Evolutionary conservation across 2,329 filamentous ascomycete species (phyloP).

Genomic region (Verticillium dahliae): DNA sequence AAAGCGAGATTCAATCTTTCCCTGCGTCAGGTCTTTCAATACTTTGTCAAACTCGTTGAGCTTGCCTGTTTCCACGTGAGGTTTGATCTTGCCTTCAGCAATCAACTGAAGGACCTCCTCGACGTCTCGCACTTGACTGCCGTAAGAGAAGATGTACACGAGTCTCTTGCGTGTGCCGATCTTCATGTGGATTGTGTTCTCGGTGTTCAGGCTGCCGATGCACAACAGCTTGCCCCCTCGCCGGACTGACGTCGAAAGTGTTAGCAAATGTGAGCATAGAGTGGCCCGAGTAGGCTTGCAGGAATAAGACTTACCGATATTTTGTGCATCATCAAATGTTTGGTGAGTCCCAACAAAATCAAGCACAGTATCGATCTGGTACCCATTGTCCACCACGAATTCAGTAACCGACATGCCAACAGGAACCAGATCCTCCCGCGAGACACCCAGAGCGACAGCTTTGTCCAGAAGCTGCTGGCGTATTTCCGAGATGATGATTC

Average conservation of each 20-base stretch:
- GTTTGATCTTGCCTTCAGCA: conserved; percentile 21
- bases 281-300: background rate
- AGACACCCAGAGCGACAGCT: conserved; percentile 20
- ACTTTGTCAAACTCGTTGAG: conserved; percentile 25
- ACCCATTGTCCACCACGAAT: conserved; percentile 17
- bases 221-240: conserved; percentile 29
- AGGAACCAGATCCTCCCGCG: conserved; percentile 21
- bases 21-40: conserved; percentile 24
- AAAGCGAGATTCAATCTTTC: conserved; percentile 21
- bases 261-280: background rate
- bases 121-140: conserved; percentile 31
- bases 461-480: conserved; percentile 10
- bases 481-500: conserved; percentile 38
- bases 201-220: conserved; percentile 28
- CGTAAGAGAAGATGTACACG: conserved; percentile 34
- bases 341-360: conserved; percentile 27
- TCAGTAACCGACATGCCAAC: conserved; percentile 18
- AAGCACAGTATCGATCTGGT: conserved; percentile 21
- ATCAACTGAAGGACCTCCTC: conserved; percentile 27
- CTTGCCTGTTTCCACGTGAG: conserved; percentile 23
- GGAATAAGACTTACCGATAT: conserved; percentile 18
- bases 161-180: conserved; percentile 33
- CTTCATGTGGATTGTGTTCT: conserved; percentile 36
- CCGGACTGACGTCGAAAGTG: conserved; percentile 19
- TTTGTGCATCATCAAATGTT: conserved; percentile 27